Percentiles rank a stretch among this genome's conserved stretches.
Conservation (phyloP, 1,284 basidiomycete genomes). For the Cutaneotrichosporon sp. region DNA sequence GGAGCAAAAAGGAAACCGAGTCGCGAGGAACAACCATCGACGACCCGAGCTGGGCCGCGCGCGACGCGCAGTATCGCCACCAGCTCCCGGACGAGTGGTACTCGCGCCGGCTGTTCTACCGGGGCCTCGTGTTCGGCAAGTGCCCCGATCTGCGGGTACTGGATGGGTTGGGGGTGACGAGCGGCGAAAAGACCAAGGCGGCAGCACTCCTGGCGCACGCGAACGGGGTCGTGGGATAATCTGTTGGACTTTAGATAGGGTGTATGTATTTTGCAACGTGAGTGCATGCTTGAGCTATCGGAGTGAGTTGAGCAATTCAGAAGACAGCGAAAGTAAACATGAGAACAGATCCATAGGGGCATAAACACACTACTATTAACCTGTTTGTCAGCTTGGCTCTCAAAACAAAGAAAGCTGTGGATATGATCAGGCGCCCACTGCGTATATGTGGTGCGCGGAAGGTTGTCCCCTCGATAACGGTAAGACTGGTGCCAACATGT, state of each 20-base stretch:
- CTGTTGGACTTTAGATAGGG: not conserved
- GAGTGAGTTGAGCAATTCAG: too few relatives aligned
- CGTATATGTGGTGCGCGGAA: constrained; percentile 32
- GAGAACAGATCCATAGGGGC: not conserved
- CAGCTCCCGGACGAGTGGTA: constrained; percentile 85
- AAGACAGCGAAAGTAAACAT: too few relatives aligned
- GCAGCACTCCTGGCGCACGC: constrained; percentile 60
- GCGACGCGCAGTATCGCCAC: constrained; percentile 82
- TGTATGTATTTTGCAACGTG: not conserved
- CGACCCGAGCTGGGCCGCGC: constrained; percentile 59
- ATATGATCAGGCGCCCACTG: constrained; percentile 37
- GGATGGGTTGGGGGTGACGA: constrained; percentile 76
- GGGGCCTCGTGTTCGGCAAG: constrained; percentile 77
- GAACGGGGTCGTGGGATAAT: not conserved
- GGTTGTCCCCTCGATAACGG: constrained; percentile 36
- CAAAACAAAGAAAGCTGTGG: not conserved
- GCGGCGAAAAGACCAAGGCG: constrained; percentile 80
- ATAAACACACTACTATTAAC: not conserved
- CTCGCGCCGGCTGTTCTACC: constrained; percentile 78
- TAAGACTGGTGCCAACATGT: constrained; percentile 51
- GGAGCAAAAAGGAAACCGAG: constrained; percentile 4
- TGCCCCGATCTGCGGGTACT: constrained; percentile 68
- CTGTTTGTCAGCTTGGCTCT: constrained; percentile 6
- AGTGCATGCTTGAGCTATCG: too few relatives aligned
- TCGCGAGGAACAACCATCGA: constrained; percentile 1